A percentile compares a stretch with the other conserved stretches of the same genome.
These are phyloP conservation scores for Rhododendron vialii DNA, from an alignment of 148 eudicot genomes.

Conservation along the genomic window DNA sequence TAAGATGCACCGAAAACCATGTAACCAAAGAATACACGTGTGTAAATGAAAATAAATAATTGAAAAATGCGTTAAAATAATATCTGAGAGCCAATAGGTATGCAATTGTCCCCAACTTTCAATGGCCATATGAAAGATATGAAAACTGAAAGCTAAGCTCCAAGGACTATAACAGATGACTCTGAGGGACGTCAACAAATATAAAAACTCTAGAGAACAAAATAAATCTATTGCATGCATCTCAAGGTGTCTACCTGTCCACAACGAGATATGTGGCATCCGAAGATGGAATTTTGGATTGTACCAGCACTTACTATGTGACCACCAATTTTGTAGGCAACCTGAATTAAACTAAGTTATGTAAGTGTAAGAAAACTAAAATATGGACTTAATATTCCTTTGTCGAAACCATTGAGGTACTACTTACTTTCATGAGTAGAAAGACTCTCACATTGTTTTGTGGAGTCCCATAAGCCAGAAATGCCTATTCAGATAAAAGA, in stretches of 20 bases:
- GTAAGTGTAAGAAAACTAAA: constrained; percentile 7
- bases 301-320: constrained; percentile 77
- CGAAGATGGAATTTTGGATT: constrained; percentile 69
- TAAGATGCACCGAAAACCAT: neutral
- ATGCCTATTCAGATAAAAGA: constrained; percentile 47
- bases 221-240: neutral
- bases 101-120: too few relatives aligned
- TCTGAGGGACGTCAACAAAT: neutral
- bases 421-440: constrained; percentile 77
- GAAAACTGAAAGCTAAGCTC: neutral
- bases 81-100: too few relatives aligned
- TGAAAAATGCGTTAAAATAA: neutral
- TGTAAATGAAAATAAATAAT: neutral
- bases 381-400: neutral
- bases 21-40: neutral
- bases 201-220: neutral
- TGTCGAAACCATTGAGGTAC: neutral
- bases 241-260: constrained; percentile 56
- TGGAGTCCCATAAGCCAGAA: constrained; percentile 87
- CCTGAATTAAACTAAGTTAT: constrained; percentile 33
- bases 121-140: neutral
- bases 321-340: constrained; percentile 91
- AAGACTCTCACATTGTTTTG: constrained; percentile 78
- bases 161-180: neutral
- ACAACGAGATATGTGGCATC: constrained; percentile 83